Evolutionary conservation across 2,329 filamentous ascomycete species (phyloP).

Genomic region (Fulvia fulva): DNA sequence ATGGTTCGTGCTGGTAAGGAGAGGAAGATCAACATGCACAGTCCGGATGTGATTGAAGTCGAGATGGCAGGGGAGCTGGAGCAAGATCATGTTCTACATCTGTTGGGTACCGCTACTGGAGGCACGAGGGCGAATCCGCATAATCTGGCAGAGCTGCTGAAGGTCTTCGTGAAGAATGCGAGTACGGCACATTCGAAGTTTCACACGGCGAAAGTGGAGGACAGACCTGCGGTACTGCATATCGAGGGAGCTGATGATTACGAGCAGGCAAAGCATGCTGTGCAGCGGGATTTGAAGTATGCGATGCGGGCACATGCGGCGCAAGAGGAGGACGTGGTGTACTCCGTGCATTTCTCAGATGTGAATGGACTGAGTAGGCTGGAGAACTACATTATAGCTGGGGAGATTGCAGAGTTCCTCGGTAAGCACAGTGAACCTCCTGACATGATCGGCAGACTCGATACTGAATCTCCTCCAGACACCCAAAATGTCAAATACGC

Average conservation of each 20-base stretch:
- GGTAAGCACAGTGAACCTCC: conserved; percentile 18
- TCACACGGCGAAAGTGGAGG: conserved; percentile 29
- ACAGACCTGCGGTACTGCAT: conserved; percentile 28
- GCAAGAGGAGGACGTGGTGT: conserved; percentile 24
- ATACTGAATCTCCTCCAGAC: conserved; percentile 19
- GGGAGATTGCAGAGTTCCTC: conserved; percentile 32
- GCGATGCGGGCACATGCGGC: conserved; percentile 23
- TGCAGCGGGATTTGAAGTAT: conserved; percentile 30
- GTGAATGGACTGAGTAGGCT: conserved; percentile 35
- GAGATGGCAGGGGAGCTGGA: conserved; percentile 29
- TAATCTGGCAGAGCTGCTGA: conserved; percentile 27
- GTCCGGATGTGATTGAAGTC: conserved; percentile 27
- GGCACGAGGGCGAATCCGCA: conserved; percentile 27
- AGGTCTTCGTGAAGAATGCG: conserved; percentile 27
- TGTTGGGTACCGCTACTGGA: conserved; percentile 30
- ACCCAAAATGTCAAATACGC: conserved; percentile 29
- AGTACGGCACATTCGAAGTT: conserved; percentile 31
- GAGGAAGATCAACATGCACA: conserved; percentile 23
- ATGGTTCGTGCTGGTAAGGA: conserved; percentile 28
- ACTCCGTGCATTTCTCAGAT: conserved; percentile 35
- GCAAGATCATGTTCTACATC: conserved; percentile 32
- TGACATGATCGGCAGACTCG: not conserved
- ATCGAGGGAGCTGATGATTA: conserved; percentile 26
- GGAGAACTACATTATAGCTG: conserved; percentile 36
- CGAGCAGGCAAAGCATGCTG: conserved; percentile 31